Evolutionary conservation across 352 stramenopile genomes (phyloP).

Genomic region (Phytophthora boehmeriae): DNA sequence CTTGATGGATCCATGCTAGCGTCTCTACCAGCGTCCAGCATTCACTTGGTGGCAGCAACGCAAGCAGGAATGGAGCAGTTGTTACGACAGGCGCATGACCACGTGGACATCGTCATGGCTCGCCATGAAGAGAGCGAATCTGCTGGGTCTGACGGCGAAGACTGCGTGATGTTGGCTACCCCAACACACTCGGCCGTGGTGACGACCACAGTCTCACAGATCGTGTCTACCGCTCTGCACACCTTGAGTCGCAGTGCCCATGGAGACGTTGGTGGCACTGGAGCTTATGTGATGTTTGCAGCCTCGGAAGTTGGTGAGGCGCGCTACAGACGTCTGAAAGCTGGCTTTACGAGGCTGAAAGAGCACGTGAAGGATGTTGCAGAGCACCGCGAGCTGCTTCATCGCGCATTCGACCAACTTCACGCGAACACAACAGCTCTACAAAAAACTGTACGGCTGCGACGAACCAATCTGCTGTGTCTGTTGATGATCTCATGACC

Average conservation of each 20-base stretch:
- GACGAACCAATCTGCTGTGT: not conserved
- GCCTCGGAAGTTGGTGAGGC: slow-evolving; percentile 22
- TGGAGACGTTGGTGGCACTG: slow-evolving; percentile 7
- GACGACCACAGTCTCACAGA: slow-evolving; percentile 1
- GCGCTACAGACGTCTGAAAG: slow-evolving; percentile 45
- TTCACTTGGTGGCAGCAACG: slow-evolving; percentile 9
- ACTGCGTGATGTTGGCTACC: slow-evolving; percentile 1
- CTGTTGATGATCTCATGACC: not conserved
- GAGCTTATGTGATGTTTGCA: slow-evolving; percentile 2
- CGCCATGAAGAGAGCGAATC: slow-evolving; percentile 9
- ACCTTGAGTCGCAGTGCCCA: slow-evolving; percentile 9
- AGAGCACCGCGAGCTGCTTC: slow-evolving; percentile 29
- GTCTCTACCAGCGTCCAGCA: slow-evolving; percentile 5
- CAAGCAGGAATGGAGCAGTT: slow-evolving; percentile 24
- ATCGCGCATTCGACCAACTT: slow-evolving; percentile 29
- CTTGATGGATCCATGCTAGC: not conserved
- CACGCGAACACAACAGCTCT: slow-evolving; percentile 12
- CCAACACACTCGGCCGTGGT: not conserved
- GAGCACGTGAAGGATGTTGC: slow-evolving; percentile 39
- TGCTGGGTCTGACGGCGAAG: slow-evolving; percentile 4
- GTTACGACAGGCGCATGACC: slow-evolving; percentile 36
- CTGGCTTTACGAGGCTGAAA: slow-evolving; percentile 25
- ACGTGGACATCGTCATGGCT: slow-evolving; percentile 23
- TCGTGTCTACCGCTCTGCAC: slow-evolving; percentile 7
- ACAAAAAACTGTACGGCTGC: slow-evolving; percentile 8